Evolutionary conservation across 345 rosid genomes (phyloP).

Genomic region (Boechera stricta): DNA sequence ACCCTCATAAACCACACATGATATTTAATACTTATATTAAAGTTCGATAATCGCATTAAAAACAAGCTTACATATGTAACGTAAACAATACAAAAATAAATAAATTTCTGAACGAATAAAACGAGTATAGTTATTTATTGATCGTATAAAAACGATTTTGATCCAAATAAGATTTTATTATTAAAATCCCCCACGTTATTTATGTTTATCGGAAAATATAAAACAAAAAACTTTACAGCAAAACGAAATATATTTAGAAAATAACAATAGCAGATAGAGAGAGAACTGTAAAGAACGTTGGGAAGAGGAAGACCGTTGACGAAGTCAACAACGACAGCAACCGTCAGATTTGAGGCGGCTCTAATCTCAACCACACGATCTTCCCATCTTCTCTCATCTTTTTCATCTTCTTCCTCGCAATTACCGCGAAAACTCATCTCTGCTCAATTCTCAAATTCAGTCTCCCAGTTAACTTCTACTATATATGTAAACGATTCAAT

Average conservation of each 20-base stretch:
- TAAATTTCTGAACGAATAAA: not conserved
- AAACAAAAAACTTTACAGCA: not conserved
- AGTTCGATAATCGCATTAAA: conserved; percentile 1
- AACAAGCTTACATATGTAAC: not conserved
- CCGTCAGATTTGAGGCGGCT: conserved; percentile 66
- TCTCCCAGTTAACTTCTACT: conserved; percentile 22
- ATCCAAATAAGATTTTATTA: not conserved
- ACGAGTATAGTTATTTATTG: not conserved
- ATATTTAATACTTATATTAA: not conserved
- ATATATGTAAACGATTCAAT: not conserved
- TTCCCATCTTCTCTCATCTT: conserved; percentile 1
- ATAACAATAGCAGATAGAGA: conserved; percentile 10
- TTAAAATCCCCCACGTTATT: conserved; percentile 1
- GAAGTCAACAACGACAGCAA: conserved; percentile 4
- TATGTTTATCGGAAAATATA: not conserved
- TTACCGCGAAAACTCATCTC: conserved; percentile 50
- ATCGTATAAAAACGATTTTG: not conserved
- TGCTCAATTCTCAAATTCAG: not conserved
- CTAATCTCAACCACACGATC: conserved; percentile 51
- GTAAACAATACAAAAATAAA: not conserved
- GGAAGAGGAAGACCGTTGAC: conserved; percentile 46
- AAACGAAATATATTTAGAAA: not conserved
- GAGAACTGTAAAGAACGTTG: conserved; percentile 24
- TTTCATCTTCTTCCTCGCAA: conserved; percentile 56
- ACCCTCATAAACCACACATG: conserved; percentile 10